Conservation (phyloP, 73 alveolate genomes). For the Symbiodinium pilosum region DNA sequence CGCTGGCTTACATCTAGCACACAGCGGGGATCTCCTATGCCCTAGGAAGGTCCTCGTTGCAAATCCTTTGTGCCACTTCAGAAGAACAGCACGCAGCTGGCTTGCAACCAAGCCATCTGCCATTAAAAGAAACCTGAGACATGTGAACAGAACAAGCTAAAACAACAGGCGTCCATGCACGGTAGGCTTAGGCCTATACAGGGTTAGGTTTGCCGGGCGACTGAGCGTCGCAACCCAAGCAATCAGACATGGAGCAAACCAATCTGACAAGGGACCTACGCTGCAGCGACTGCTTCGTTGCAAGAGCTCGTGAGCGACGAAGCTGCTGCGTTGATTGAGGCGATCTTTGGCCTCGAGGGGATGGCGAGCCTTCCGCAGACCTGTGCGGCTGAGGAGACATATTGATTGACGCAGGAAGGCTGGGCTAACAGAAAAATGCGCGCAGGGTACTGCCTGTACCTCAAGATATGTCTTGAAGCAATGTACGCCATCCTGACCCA, state of each 20-base stretch:
- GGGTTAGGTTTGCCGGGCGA: not conserved
- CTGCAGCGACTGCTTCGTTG: not conserved
- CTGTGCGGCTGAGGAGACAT: too few species aligned
- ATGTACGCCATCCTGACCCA: too few species aligned
- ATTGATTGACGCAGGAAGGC: too few species aligned
- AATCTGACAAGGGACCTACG: not conserved
- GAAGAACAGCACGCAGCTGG: not conserved
- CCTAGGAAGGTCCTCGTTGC: not conserved
- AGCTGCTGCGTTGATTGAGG: not conserved
- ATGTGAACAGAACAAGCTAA: not conserved
- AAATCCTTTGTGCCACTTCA: conserved; percentile 4
- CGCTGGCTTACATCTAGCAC: too few species aligned
- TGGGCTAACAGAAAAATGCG: too few species aligned
- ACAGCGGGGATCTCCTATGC: too few species aligned
- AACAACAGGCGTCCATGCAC: not conserved
- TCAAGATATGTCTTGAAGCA: too few species aligned
- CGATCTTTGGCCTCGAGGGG: conserved; percentile 10
- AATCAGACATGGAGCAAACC: too few species aligned
- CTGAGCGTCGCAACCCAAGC: too few species aligned
- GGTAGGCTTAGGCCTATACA: not conserved
- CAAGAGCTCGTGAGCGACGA: not conserved
- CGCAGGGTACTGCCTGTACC: too few species aligned
- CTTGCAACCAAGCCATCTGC: conserved; percentile 27
- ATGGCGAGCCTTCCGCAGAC: not conserved
- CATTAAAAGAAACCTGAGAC: not conserved